A percentile compares a stretch with the other conserved stretches of the same genome.
Conservation (phyloP, 2,329 filamentous ascomycete genomes). For the Trichoderma sp. region DNA sequence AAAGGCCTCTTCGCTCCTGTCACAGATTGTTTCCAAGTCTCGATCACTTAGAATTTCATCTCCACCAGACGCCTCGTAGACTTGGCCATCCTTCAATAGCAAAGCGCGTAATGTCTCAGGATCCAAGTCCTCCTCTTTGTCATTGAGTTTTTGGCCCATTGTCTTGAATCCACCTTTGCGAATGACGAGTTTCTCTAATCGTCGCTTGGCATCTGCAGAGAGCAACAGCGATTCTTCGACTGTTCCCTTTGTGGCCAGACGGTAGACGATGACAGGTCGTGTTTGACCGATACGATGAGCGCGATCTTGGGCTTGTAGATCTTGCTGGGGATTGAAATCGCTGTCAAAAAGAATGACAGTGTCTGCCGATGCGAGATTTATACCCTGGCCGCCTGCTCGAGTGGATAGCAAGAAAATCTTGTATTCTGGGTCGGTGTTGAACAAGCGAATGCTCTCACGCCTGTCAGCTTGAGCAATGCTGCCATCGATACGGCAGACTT, state of each 20-base stretch:
- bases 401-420: slow-evolving; percentile 89
- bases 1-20: slow-evolving; percentile 69
- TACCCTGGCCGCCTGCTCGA: slow-evolving; percentile 89
- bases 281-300: slow-evolving; percentile 95
- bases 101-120: slow-evolving; percentile 65
- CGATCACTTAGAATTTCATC: slow-evolving; percentile 71
- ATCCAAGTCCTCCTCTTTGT: slow-evolving; percentile 58
- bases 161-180: slow-evolving; percentile 85
- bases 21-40: slow-evolving; percentile 78
- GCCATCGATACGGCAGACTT: slow-evolving; percentile 88
- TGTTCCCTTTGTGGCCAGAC: slow-evolving; percentile 88
- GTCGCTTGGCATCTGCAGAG: slow-evolving; percentile 87
- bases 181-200: slow-evolving; percentile 93
- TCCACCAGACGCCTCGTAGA: slow-evolving; percentile 62
- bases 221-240: slow-evolving; percentile 87
- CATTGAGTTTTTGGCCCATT: slow-evolving; percentile 64
- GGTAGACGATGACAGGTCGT: slow-evolving; percentile 87
- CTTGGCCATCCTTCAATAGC: slow-evolving; percentile 72
- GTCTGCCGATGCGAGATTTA: slow-evolving; percentile 89
- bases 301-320: slow-evolving; percentile 93
- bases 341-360: slow-evolving; percentile 89
- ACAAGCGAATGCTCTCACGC: slow-evolving; percentile 70
- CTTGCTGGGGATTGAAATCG: slow-evolving; percentile 95
- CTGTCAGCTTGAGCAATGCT: slow-evolving; percentile 76
- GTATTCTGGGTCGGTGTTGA: slow-evolving; percentile 67